A percentile compares a stretch with the other conserved stretches of the same genome.
Conservation (phyloP, 768 basidiomycete species). For the Serendipita indica region DNA sequence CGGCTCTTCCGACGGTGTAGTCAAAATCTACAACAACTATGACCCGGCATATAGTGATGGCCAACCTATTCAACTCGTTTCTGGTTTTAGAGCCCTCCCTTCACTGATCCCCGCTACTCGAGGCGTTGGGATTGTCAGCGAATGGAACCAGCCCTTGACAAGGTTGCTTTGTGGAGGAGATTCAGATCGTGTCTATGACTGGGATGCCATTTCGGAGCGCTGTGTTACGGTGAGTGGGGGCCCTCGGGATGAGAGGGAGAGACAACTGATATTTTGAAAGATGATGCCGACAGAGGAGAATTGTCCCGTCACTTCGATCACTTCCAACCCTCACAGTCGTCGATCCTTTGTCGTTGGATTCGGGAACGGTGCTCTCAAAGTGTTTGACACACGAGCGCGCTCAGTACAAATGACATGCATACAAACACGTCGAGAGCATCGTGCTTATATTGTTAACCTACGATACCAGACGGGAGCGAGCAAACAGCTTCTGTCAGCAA, state of each 20-base stretch:
- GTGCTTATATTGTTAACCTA: constrained; percentile 82
- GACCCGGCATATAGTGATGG: constrained; percentile 43
- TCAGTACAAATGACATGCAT: constrained; percentile 73
- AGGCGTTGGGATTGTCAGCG: constrained; percentile 71
- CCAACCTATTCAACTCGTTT: constrained; percentile 76
- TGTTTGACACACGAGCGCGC: constrained; percentile 76
- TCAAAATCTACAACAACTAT: constrained; percentile 87
- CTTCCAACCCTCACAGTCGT: constrained; percentile 59
- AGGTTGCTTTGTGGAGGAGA: constrained; percentile 84
- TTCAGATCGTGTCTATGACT: constrained; percentile 72
- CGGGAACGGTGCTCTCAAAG: constrained; percentile 76
- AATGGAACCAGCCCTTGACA: constrained; percentile 86
- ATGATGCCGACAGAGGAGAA: constrained; percentile 82
- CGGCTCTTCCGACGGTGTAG: constrained; percentile 81
- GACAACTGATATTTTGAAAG: constrained; percentile 27
- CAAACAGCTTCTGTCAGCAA: constrained; percentile 69
- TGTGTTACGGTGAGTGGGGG: constrained; percentile 43
- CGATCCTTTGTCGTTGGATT: constrained; percentile 81
- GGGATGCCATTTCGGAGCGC: constrained; percentile 89
- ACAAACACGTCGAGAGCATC: constrained; percentile 59
- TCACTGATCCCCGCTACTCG: constrained; percentile 55
- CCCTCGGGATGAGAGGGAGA: background rate
- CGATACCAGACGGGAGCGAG: constrained; percentile 60
- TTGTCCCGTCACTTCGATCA: constrained; percentile 74
- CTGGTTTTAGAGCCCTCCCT: constrained; percentile 77